Conservation (phyloP, 768 basidiomycete species). For the Russula dissimulans region DNA sequence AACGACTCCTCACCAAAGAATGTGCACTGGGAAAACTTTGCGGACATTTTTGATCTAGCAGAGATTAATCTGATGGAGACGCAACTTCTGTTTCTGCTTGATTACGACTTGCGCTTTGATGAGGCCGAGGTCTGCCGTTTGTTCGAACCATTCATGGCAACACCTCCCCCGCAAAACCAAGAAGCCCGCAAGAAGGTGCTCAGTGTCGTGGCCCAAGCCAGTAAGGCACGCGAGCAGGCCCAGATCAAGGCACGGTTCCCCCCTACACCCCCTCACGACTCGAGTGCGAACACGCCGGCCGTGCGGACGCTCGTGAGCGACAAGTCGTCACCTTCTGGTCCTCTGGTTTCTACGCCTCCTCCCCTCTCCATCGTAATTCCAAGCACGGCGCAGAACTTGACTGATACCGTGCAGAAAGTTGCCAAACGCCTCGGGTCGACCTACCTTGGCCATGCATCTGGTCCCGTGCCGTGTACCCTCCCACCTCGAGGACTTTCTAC, state of each 20-base stretch:
- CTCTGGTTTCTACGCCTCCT: not conserved
- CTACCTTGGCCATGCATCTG: slow-evolving; percentile 26
- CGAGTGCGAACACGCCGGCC: slow-evolving; percentile 20
- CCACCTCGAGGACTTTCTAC: slow-evolving; percentile 3
- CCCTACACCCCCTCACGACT: slow-evolving; percentile 34
- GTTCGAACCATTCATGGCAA: slow-evolving; percentile 61
- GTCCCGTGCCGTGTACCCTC: slow-evolving; percentile 9
- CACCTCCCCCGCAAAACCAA: slow-evolving; percentile 20
- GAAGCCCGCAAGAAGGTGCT: slow-evolving; percentile 46
- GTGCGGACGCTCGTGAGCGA: not conserved
- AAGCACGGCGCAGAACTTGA: slow-evolving; percentile 27
- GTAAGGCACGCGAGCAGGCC: slow-evolving; percentile 44
- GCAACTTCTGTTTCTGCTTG: slow-evolving; percentile 85
- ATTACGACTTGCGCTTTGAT: slow-evolving; percentile 85
- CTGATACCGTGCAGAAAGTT: slow-evolving; percentile 49
- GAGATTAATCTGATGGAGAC: slow-evolving; percentile 97
- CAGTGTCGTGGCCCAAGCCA: slow-evolving; percentile 44
- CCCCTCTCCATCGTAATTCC: slow-evolving; percentile 22
- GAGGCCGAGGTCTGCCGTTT: slow-evolving; percentile 62
- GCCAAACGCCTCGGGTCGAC: slow-evolving; percentile 46
- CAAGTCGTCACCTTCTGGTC: not conserved
- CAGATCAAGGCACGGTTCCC: slow-evolving; percentile 30
- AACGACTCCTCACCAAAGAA: slow-evolving; percentile 97
- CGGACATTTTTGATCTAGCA: slow-evolving; percentile 58
- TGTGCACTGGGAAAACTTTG: slow-evolving; percentile 82